Evolutionary conservation across 2,329 filamentous ascomycete genomes (phyloP).

Genomic region (Colletotrichum sp.): DNA sequence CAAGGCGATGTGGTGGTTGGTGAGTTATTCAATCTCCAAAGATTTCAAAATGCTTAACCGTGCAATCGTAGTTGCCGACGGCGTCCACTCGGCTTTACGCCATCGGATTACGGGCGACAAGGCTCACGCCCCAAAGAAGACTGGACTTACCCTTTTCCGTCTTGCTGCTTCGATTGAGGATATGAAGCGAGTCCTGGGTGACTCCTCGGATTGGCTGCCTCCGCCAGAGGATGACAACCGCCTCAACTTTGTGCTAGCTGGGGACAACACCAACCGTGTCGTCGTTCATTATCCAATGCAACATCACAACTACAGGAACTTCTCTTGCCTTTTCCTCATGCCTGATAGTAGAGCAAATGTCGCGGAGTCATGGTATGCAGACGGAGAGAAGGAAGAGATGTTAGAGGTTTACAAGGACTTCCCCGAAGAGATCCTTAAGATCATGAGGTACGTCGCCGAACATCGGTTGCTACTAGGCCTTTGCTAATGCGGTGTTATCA

Average conservation of each 20-base stretch:
- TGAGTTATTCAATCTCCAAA: background rate
- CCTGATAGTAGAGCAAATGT: background rate
- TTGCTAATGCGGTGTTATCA: background rate
- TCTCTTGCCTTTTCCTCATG: background rate
- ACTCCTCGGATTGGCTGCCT: background rate
- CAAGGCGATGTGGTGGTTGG: background rate
- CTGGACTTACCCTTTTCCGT: background rate
- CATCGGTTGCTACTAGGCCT: background rate
- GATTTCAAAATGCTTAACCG: background rate
- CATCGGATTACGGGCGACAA: background rate
- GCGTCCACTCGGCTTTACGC: background rate
- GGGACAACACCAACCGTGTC: background rate
- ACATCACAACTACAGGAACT: background rate
- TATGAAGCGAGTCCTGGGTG: background rate
- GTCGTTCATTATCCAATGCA: background rate
- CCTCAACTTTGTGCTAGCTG: background rate
- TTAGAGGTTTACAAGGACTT: background rate
- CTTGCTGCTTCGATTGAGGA: background rate
- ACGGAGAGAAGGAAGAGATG: background rate
- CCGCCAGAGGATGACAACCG: background rate
- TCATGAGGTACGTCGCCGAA: background rate
- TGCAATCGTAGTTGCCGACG: background rate
- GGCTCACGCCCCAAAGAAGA: background rate
- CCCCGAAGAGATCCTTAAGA: background rate
- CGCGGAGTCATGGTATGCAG: background rate